Conservation (phyloP, 2,329 filamentous ascomycete species). For the Pyricularia grisea region DNA sequence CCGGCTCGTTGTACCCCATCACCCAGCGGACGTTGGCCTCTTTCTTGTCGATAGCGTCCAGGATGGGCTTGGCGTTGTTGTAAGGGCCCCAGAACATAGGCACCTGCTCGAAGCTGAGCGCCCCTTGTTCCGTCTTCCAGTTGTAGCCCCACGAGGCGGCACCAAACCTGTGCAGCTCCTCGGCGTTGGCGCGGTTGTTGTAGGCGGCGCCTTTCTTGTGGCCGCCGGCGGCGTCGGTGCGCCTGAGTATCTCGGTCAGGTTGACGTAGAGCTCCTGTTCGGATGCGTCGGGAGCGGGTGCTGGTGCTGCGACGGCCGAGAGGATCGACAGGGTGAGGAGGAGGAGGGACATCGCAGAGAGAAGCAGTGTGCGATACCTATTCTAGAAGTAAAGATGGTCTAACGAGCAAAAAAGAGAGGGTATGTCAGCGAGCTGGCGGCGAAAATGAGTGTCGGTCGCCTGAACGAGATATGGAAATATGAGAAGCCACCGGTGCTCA, state of each 20-base stretch:
- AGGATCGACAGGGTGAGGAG: background rate
- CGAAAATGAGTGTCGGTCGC: too few relatives aligned
- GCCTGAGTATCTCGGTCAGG: background rate
- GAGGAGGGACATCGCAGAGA: background rate
- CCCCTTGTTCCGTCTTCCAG: conserved; percentile 7
- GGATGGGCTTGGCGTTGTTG: conserved; percentile 1
- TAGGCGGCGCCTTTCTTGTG: conserved; percentile 11
- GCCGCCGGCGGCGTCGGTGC: conserved; percentile 8
- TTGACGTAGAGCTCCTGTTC: background rate
- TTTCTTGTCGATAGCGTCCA: conserved; percentile 2
- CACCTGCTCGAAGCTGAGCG: conserved; percentile 9
- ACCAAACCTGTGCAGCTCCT: conserved; percentile 4
- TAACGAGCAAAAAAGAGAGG: too few relatives aligned
- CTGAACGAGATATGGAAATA: too few relatives aligned
- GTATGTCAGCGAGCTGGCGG: too few relatives aligned
- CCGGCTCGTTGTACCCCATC: conserved; percentile 12
- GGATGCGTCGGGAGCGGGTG: background rate
- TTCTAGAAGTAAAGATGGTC: background rate
- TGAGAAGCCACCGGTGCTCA: too few relatives aligned
- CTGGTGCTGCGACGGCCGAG: background rate
- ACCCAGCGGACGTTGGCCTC: conserved; percentile 8
- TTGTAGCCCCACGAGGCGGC: conserved; percentile 10
- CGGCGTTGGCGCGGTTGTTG: conserved; percentile 7
- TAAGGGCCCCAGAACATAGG: conserved; percentile 9
- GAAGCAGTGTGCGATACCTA: too few relatives aligned